Conservation (phyloP, 495 filamentous ascomycete genomes). For the Trichoderma reesei region DNA sequence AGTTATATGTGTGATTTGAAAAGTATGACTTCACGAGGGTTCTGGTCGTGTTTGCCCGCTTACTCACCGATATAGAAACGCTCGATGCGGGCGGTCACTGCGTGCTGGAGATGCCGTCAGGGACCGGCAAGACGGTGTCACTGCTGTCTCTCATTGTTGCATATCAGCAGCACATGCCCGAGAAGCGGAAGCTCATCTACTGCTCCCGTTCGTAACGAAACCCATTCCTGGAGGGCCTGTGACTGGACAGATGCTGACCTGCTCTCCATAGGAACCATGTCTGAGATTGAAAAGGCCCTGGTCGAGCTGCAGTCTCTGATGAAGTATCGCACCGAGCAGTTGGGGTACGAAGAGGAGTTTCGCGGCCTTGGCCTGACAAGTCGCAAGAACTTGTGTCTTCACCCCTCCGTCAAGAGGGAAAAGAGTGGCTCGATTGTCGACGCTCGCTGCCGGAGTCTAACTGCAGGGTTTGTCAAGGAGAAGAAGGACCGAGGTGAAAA, state of each 20-base stretch:
- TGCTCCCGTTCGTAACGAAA: conserved; percentile 76
- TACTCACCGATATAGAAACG: conserved; percentile 42
- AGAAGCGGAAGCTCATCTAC: conserved; percentile 93
- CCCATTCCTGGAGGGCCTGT: background rate
- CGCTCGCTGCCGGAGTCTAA: conserved; percentile 87
- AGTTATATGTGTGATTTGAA: conserved; percentile 99
- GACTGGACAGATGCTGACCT: background rate
- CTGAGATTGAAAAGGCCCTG: conserved; percentile 91
- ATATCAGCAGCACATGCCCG: conserved; percentile 84
- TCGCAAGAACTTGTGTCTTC: conserved; percentile 93
- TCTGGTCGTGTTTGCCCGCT: conserved; percentile 6
- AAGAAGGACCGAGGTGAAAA: conserved; percentile 92
- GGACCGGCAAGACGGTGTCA: conserved; percentile 97
- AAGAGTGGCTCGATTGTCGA: conserved; percentile 93
- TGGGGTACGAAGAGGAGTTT: conserved; percentile 87
- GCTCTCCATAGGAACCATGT: conserved; percentile 58
- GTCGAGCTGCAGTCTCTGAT: conserved; percentile 86
- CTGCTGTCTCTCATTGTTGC: conserved; percentile 91
- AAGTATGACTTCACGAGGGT: conserved; percentile 30
- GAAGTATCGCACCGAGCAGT: conserved; percentile 80
- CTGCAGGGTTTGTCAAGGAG: conserved; percentile 92
- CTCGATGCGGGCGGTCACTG: conserved; percentile 92
- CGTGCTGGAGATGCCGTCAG: conserved; percentile 99
- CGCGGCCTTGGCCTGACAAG: conserved; percentile 85
- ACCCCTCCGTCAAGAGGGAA: conserved; percentile 89